Evolutionary conservation across 108 stramenopile genomes (phyloP).

Genomic region (Nitzschia inconspicua): DNA sequence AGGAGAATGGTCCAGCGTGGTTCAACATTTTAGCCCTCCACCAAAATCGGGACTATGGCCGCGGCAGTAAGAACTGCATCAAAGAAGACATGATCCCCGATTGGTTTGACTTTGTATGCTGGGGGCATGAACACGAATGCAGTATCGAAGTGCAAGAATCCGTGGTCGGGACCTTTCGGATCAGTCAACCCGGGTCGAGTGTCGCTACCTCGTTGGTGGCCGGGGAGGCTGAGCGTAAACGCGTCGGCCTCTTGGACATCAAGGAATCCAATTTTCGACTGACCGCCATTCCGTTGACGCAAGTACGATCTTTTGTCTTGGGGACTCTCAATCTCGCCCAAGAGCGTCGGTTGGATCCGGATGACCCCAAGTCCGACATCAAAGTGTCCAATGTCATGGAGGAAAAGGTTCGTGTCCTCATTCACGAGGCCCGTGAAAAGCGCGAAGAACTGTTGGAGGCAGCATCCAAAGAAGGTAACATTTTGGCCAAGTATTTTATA

Average conservation of each 20-base stretch:
- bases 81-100: slow-evolving; percentile 97
- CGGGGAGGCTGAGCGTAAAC: slow-evolving; percentile 90
- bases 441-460: slow-evolving; percentile 30
- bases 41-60: slow-evolving; percentile 94
- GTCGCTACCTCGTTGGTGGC: slow-evolving; percentile 88
- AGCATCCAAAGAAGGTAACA: slow-evolving; percentile 33
- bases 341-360: slow-evolving; percentile 56
- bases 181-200: slow-evolving; percentile 93
- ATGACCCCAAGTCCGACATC: slow-evolving; percentile 78
- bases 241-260: slow-evolving; percentile 84
- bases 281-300: slow-evolving; percentile 63
- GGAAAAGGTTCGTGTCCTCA: slow-evolving; percentile 58
- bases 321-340: slow-evolving; percentile 60
- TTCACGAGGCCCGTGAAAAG: slow-evolving; percentile 49
- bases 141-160: slow-evolving; percentile 79
- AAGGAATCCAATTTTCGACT: slow-evolving; percentile 70
- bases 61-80: slow-evolving; percentile 94
- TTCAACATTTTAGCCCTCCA: slow-evolving; percentile 96
- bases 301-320: slow-evolving; percentile 80
- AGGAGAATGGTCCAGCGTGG: slow-evolving; percentile 45
- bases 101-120: slow-evolving; percentile 95
- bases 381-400: slow-evolving; percentile 58
- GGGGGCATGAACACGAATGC: slow-evolving; percentile 98
- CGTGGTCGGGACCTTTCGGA: slow-evolving; percentile 89
- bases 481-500: slow-evolving; percentile 3